Evolutionary conservation across 345 rosid species (phyloP), one percentile per base, ranked within the genome.

Genomic region (Acer campestre): DNA sequence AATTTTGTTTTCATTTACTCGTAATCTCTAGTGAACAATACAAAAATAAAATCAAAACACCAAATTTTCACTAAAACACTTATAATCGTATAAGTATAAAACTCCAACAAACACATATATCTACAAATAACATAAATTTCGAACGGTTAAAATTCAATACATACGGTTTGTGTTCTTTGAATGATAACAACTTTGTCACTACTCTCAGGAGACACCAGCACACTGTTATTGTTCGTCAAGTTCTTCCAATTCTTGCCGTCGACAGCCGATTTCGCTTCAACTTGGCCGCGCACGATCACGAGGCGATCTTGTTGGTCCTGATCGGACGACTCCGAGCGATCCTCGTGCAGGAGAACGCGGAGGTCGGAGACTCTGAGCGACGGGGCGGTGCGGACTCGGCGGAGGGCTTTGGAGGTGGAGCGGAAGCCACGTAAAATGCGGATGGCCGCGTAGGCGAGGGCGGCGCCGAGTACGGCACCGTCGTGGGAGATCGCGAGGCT

Each of bases 111-210:
- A 46, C 49, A 10, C 49, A 46, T 46, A 10, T 46, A 46, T 46
- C 38, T 35, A 56, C 1, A 31, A 31, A 56, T 31, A 44, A 17
- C 20, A 6, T 13, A 59, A 13, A 56, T 53, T 9, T 59, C 7
- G 7, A 44, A 46, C 49, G 10, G 49, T 9, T 10, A 46, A 46
- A 46, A 46, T 46, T 46, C 12, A 46, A 70, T 18, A 82, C 89
- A 14, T 86, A 93, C 97, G 66, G 97, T 87, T 84, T 90, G 97
- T 55, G 88, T 87, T 83, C 93, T 88, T 79, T 96, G 95, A 31
- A 96, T 73, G n/a, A 91, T 80, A 70, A 92, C 95, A 20, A 97
- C 98, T 80, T 88, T 89, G 29, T 94, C 97, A 12, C 97, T 97
- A 64, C 98, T 88, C 79, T 88, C 90, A 69, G 80, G 86, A 49